Conservation (phyloP, 2,329 filamentous ascomycete species). For the Cladophialophora immunda region DNA sequence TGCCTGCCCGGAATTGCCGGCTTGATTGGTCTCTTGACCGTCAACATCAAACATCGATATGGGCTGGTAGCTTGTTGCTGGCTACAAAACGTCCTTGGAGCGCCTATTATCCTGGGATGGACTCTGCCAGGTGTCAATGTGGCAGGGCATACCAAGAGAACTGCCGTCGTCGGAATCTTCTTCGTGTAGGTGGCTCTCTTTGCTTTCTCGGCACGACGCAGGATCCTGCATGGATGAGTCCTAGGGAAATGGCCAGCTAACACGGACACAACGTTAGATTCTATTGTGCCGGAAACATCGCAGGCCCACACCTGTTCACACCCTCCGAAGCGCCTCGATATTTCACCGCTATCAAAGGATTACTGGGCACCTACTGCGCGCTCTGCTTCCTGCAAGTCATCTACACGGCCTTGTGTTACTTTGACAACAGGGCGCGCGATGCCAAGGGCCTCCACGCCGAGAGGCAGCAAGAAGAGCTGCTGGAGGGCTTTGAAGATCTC, state of each 20-base stretch:
- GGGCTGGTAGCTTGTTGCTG: conserved; percentile 63
- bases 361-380: conserved; percentile 55
- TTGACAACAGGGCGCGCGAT: conserved; percentile 33
- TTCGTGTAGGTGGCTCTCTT: conserved; percentile 44
- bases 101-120: conserved; percentile 62
- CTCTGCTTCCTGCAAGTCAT: conserved; percentile 49
- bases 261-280: conserved; percentile 42
- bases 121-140: conserved; percentile 59
- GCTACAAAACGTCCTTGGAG: conserved; percentile 61
- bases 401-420: conserved; percentile 37
- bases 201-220: not conserved
- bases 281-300: conserved; percentile 60
- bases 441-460: conserved; percentile 19
- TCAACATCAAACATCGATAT: conserved; percentile 55
- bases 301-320: conserved; percentile 59
- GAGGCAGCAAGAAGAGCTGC: conserved; percentile 28
- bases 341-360: conserved; percentile 53
- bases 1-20: conserved; percentile 49
- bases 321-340: conserved; percentile 55
- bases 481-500: conserved; percentile 49
- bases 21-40: conserved; percentile 61
- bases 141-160: conserved; percentile 62
- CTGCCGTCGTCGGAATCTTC: conserved; percentile 59
- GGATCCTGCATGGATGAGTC: not conserved
- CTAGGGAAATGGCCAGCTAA: not conserved